These are phyloP conservation scores for Penicillium steckii DNA, from an alignment of 495 filamentous ascomycete species.

Conservation along the genomic window DNA sequence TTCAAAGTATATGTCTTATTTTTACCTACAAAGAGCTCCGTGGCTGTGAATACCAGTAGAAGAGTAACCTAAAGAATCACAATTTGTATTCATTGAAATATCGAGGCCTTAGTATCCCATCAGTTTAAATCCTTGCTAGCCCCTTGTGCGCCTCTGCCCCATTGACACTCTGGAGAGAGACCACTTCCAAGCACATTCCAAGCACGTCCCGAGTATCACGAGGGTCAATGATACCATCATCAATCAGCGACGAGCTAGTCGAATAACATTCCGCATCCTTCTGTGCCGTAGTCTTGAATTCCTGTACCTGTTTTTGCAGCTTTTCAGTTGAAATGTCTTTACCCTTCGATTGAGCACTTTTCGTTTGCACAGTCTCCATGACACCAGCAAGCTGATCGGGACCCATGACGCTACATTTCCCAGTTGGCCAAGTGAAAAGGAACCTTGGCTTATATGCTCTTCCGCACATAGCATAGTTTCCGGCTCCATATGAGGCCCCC, in stretches of 20 bases:
- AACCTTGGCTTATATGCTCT: slow-evolving; percentile 29
- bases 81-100: not conserved
- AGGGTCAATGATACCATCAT: slow-evolving; percentile 37
- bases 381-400: slow-evolving; percentile 31
- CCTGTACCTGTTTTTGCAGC: slow-evolving; percentile 16
- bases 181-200: slow-evolving; percentile 35
- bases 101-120: too few species aligned
- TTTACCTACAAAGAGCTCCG: too few species aligned
- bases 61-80: not conserved
- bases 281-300: slow-evolving; percentile 16
- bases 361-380: slow-evolving; percentile 28
- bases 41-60: too few species aligned
- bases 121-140: slow-evolving; percentile 20
- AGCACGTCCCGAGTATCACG: slow-evolving; percentile 33
- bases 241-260: slow-evolving; percentile 30
- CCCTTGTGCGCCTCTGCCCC: slow-evolving; percentile 18
- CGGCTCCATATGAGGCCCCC: slow-evolving; percentile 35
- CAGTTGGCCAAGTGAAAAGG: slow-evolving; percentile 33
- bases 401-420: slow-evolving; percentile 36
- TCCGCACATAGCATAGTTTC: slow-evolving; percentile 38
- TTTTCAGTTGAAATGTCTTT: slow-evolving; percentile 18
- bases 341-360: slow-evolving; percentile 21
- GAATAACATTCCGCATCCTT: slow-evolving; percentile 27
- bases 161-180: slow-evolving; percentile 13
- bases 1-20: too few species aligned